A percentile compares a stretch with the other conserved stretches of the same genome.
Evolutionary conservation across 257 asterid species (phyloP).

Genomic region (Solanum appendiculatum): DNA sequence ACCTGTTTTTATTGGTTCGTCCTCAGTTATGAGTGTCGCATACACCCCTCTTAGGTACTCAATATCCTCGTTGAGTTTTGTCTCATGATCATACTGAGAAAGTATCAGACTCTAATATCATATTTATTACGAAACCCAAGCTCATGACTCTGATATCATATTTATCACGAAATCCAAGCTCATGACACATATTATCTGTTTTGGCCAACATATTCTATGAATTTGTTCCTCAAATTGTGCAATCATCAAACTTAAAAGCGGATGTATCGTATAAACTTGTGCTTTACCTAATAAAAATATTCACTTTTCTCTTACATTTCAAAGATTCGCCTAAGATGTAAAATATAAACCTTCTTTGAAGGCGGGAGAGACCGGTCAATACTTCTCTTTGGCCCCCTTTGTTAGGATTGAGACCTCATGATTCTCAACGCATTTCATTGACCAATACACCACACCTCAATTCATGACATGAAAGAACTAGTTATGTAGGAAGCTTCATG

Average conservation of each 20-base stretch:
- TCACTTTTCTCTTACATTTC: background rate
- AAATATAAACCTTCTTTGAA: too few relatives aligned
- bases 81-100: background rate
- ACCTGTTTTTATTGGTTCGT: too few relatives aligned
- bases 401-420: background rate
- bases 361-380: too few relatives aligned
- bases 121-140: background rate
- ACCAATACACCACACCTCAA: background rate
- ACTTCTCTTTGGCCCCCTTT: background rate
- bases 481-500: background rate
- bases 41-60: background rate
- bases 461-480: background rate
- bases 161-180: background rate
- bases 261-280: background rate
- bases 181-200: background rate
- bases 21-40: rapidly evolving
- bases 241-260: background rate
- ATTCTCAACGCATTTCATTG: background rate
- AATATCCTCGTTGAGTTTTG: background rate
- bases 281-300: background rate
- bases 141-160: background rate
- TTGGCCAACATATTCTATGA: background rate
- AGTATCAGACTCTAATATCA: background rate
- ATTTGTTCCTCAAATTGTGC: background rate
- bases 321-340: background rate